Percentiles rank a stretch among this genome's conserved stretches.
Evolutionary conservation across 768 basidiomycete species (phyloP).

Genomic region (Termitomyces sp.): DNA sequence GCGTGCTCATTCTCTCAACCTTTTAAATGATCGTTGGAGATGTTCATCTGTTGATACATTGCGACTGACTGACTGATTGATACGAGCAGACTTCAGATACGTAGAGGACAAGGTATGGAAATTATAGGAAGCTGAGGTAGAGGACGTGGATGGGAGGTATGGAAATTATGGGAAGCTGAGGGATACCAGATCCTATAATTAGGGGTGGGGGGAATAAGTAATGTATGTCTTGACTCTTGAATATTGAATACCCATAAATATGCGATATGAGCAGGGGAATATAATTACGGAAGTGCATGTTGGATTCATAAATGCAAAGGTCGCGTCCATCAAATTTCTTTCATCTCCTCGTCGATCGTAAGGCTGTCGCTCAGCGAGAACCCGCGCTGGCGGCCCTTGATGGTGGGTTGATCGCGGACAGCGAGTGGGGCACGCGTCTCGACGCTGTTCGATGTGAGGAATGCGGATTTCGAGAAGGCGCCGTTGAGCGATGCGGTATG

Average conservation of each 20-base stretch:
- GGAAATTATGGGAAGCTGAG: not conserved
- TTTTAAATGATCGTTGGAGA: too few relatives aligned
- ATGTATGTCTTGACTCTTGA: not conserved
- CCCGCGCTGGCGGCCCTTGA: constrained; percentile 26
- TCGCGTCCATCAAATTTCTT: constrained; percentile 27
- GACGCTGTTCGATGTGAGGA: not conserved
- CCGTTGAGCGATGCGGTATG: constrained; percentile 7
- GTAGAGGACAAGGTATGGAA: not conserved
- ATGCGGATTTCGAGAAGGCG: constrained; percentile 1
- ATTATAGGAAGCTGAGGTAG: not conserved
- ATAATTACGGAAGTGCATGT: constrained; percentile 1
- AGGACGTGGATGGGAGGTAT: not conserved
- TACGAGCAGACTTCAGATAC: not conserved
- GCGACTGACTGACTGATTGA: not conserved
- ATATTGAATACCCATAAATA: not conserved
- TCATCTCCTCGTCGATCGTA: constrained; percentile 40
- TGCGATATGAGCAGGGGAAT: constrained; percentile 1
- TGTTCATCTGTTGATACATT: not conserved
- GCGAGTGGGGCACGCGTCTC: constrained; percentile 1
- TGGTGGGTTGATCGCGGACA: constrained; percentile 2
- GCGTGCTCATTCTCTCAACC: not conserved
- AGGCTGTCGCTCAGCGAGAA: constrained; percentile 27
- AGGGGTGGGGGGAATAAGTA: not conserved
- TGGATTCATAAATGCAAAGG: not conserved
- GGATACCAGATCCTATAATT: constrained; percentile 6